Evolutionary conservation across 768 basidiomycete genomes (phyloP).

Genomic region (Suillus cothurnatus): DNA sequence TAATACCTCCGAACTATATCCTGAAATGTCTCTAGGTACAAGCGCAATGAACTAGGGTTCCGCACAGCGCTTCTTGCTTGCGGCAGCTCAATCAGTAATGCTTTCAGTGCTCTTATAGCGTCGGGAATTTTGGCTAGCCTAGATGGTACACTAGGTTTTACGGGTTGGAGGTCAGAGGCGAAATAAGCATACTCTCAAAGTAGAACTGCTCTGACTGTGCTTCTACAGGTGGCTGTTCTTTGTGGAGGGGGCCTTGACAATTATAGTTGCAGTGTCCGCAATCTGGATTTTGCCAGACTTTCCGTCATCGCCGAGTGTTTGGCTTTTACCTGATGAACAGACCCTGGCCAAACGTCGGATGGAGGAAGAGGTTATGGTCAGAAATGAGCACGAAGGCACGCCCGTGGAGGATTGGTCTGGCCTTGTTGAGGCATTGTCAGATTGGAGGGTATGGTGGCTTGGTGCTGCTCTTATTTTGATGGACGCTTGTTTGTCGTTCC

Average conservation of each 20-base stretch:
- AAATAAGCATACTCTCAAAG: neutral
- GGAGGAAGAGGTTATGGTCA: slow-evolving; percentile 59
- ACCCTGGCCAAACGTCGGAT: slow-evolving; percentile 59
- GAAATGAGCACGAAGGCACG: slow-evolving; percentile 48
- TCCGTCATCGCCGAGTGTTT: slow-evolving; percentile 56
- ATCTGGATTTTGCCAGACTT: slow-evolving; percentile 75
- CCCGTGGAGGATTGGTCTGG: slow-evolving; percentile 40
- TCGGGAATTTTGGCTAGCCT: slow-evolving; percentile 73
- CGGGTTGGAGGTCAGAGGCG: slow-evolving; percentile 68
- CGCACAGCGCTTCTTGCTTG: slow-evolving; percentile 68
- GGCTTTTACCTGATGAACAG: slow-evolving; percentile 58
- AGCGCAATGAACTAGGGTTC: slow-evolving; percentile 64
- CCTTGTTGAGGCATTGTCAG: slow-evolving; percentile 56
- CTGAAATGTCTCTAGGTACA: slow-evolving; percentile 42
- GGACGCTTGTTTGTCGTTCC: slow-evolving; percentile 63
- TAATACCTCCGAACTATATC: neutral
- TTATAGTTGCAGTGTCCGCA: slow-evolving; percentile 50
- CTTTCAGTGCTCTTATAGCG: slow-evolving; percentile 79
- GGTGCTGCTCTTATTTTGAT: slow-evolving; percentile 62
- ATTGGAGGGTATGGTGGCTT: slow-evolving; percentile 85
- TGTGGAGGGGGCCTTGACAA: slow-evolving; percentile 61
- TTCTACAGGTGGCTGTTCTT: slow-evolving; percentile 66
- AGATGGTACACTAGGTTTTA: slow-evolving; percentile 63
- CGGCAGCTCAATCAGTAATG: slow-evolving; percentile 76
- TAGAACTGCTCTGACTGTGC: slow-evolving; percentile 1